Percentiles rank a stretch among this genome's conserved stretches.
Evolutionary conservation across 768 basidiomycete species (phyloP).

Genomic region (Tephrocybe sp.): DNA sequence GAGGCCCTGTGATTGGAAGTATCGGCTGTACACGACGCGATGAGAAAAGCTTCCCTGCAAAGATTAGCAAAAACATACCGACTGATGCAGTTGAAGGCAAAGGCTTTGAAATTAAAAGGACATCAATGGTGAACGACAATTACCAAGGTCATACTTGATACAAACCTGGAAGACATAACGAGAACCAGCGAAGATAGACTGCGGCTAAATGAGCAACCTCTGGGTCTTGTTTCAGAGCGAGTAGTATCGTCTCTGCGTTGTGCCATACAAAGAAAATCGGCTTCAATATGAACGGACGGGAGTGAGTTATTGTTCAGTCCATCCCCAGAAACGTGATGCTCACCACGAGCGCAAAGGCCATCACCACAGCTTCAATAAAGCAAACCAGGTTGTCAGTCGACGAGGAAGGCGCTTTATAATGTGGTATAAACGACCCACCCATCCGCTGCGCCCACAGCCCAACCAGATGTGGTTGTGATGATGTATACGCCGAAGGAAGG

Average conservation of each 20-base stretch:
- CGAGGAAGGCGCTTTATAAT: conserved; percentile 23
- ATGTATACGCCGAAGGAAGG: conserved; percentile 95
- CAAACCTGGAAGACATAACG: conserved; percentile 70
- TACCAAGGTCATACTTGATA: neutral
- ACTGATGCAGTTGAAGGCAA: conserved; percentile 6
- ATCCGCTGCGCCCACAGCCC: conserved; percentile 90
- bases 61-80: neutral
- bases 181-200: conserved; percentile 71
- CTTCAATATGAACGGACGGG: too few relatives aligned
- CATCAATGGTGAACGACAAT: neutral
- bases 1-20: conserved; percentile 84
- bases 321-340: conserved; percentile 17
- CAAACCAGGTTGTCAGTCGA: neutral
- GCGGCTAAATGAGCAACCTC: conserved; percentile 78
- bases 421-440: too few relatives aligned
- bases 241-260: conserved; percentile 75
- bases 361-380: conserved; percentile 52
- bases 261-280: conserved; percentile 26
- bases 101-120: conserved; percentile 20
- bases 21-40: conserved; percentile 42
- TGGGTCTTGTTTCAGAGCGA: conserved; percentile 74
- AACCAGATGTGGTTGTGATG: conserved; percentile 76
- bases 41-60: conserved; percentile 27
- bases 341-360: conserved; percentile 57
- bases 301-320: neutral